These are phyloP conservation scores for Mimosa pudica DNA, from an alignment of 306 rosid genomes.

Conservation along the genomic window DNA sequence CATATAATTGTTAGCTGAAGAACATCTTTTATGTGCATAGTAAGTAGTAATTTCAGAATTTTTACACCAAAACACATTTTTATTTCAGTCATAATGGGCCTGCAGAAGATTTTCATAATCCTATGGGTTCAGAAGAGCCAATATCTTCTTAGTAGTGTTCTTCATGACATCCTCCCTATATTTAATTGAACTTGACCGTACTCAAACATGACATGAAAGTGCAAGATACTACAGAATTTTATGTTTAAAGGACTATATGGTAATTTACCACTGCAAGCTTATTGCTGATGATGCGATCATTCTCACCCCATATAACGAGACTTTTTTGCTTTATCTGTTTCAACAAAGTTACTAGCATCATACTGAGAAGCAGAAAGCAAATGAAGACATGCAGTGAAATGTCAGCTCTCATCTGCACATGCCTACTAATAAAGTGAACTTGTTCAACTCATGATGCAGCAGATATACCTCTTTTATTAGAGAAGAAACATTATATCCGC, in stretches of 20 bases:
- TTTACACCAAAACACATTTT: neutral
- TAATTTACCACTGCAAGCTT: conserved; percentile 74
- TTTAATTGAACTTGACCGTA: neutral
- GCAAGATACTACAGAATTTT: neutral
- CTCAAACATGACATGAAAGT: neutral
- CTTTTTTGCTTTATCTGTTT: conserved; percentile 70
- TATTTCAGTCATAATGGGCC: neutral
- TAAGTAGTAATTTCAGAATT: neutral
- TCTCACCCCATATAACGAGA: conserved; percentile 87
- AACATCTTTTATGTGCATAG: neutral
- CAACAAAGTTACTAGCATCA: conserved; percentile 22
- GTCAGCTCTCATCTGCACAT: neutral
- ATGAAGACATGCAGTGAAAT: neutral
- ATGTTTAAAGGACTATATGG: neutral
- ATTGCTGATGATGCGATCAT: conserved; percentile 65
- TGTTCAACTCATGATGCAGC: conserved; percentile 18
- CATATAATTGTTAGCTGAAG: no score
- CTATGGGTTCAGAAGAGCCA: neutral
- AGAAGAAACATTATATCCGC: conserved; percentile 64
- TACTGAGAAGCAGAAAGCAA: neutral
- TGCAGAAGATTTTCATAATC: neutral
- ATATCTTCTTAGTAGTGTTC: neutral
- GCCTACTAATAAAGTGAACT: conserved; percentile 8
- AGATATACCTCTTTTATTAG: conserved; percentile 60
- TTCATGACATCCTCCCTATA: neutral